Evolutionary conservation across 331 rosid genomes (phyloP), one percentile per base, ranked within the genome.

Genomic region (Pyrus hybrid): DNA sequence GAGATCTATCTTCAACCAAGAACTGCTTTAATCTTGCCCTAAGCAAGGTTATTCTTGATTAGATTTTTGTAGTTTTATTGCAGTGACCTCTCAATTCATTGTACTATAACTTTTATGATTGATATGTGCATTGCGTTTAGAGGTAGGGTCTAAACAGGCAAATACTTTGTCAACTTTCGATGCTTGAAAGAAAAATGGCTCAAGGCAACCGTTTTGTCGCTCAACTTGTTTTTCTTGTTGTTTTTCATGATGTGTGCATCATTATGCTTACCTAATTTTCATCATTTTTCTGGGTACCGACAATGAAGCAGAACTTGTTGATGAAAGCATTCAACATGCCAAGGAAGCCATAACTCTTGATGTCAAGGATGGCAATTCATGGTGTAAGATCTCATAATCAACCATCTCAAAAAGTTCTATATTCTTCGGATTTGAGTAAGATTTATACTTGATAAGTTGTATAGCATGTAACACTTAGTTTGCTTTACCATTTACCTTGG

Each of bases 261-360:
- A 45, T 37, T 58, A 29, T 66, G 61, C 68, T 71, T 53, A 77
- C 33, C 77, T 67, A 71, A 77, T 63, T 62, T 71, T 32, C 49
- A 10, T 79, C 63, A 67, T 58, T 53, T 70, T 72, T 70, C 21
- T 79, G 88, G 98, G 92, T 83, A 76, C 82, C 9, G 93, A 88
- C 84, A 90, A 90, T 86, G 87, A 87, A 81, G 88, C 86, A 68
- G 93, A 91, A 76, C 90, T 91, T 85, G 92, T 92, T 29, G 96
- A 94, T 73, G 95, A 92, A 85, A 94, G 97, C 93, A 90, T 94
- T 85, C 89, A 81, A 72, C 97, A 90, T 79, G 99, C 96, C 67
- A 91, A 76, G 80, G 92, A 92, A 79, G 99, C 97, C 64, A 86
- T 94, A 85, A 77, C 91, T 77, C 89, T 94, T 88, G 97, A 94